Conservation (phyloP, 108 stramenopile species). For the Cyclostephanos invisitatus region DNA sequence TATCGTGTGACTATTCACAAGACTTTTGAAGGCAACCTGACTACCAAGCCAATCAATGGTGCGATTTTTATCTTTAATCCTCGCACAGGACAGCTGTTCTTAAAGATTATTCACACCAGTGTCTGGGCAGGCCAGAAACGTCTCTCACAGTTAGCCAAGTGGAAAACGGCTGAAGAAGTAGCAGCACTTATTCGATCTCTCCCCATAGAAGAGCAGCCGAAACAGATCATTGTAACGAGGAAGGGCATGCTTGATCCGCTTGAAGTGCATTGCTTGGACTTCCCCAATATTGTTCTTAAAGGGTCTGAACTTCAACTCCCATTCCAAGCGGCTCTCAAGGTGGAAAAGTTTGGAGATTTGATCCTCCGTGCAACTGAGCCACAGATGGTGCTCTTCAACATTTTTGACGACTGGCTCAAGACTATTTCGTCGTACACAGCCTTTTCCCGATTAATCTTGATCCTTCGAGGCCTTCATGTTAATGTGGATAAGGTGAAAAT, state of each 20-base stretch:
- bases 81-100: conserved; percentile 95
- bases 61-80: conserved; percentile 99
- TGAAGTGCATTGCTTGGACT: conserved; percentile 98
- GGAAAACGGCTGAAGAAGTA: conserved; percentile 99
- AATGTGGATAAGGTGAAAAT: conserved; percentile 95
- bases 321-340: conserved; percentile 98
- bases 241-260: conserved; percentile 99
- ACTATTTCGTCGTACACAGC: conserved; percentile 98
- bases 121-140: conserved; percentile 99
- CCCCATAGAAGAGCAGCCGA: conserved; percentile 98
- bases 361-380: conserved; percentile 98
- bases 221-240: conserved; percentile 99
- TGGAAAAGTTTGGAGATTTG: conserved; percentile 98
- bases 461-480: conserved; percentile 97
- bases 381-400: conserved; percentile 99
- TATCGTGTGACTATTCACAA: conserved; percentile 99
- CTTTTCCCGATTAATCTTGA: conserved; percentile 97
- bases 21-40: conserved; percentile 99
- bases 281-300: conserved; percentile 98
- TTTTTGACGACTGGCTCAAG: conserved; percentile 99
- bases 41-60: conserved; percentile 99
- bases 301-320: conserved; percentile 98
- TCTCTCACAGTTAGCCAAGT: conserved; percentile 97
- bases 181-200: conserved; percentile 97
- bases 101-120: conserved; percentile 99